Conservation (phyloP, 2,329 filamentous ascomycete genomes). For the Thelonectria olida region DNA sequence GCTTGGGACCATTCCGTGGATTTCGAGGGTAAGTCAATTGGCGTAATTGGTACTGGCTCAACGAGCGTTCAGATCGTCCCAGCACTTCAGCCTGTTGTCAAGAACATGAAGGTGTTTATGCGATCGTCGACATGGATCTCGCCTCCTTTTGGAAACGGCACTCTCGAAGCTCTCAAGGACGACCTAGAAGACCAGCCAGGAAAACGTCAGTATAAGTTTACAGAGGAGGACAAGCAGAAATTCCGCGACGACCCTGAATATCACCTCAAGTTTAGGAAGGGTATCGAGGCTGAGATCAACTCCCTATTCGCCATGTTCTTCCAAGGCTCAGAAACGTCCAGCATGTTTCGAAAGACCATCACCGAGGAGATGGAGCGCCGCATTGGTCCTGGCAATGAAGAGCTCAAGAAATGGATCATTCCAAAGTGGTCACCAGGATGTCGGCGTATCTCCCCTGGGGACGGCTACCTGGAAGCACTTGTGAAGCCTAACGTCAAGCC, state of each 20-base stretch:
- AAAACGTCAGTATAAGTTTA: slow-evolving; percentile 52
- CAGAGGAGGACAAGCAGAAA: slow-evolving; percentile 48
- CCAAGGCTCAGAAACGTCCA: slow-evolving; percentile 50
- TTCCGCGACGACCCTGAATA: slow-evolving; percentile 52
- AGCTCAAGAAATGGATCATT: slow-evolving; percentile 52
- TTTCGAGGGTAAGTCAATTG: slow-evolving; percentile 42
- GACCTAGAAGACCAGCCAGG: slow-evolving; percentile 42
- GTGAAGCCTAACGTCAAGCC: slow-evolving; percentile 54
- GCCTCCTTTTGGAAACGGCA: slow-evolving; percentile 32
- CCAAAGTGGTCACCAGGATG: slow-evolving; percentile 56
- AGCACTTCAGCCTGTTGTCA: slow-evolving; percentile 48
- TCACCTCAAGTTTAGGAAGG: slow-evolving; percentile 52
- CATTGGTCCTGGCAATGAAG: slow-evolving; percentile 51
- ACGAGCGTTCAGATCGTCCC: slow-evolving; percentile 62
- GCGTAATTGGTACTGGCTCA: slow-evolving; percentile 63
- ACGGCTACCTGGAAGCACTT: slow-evolving; percentile 54
- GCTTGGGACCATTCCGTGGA: slow-evolving; percentile 52
- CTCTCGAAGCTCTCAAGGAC: slow-evolving; percentile 42
- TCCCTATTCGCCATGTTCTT: slow-evolving; percentile 53
- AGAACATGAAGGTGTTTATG: slow-evolving; percentile 42
- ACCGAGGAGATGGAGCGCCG: slow-evolving; percentile 53
- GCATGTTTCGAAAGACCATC: slow-evolving; percentile 50
- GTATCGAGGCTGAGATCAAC: slow-evolving; percentile 54
- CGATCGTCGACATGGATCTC: slow-evolving; percentile 44
- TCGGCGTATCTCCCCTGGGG: slow-evolving; percentile 52